Percentiles rank a stretch among this genome's conserved stretches.
Evolutionary conservation across 2,329 filamentous ascomycete species (phyloP).

Genomic region (Fusarium domesticum): DNA sequence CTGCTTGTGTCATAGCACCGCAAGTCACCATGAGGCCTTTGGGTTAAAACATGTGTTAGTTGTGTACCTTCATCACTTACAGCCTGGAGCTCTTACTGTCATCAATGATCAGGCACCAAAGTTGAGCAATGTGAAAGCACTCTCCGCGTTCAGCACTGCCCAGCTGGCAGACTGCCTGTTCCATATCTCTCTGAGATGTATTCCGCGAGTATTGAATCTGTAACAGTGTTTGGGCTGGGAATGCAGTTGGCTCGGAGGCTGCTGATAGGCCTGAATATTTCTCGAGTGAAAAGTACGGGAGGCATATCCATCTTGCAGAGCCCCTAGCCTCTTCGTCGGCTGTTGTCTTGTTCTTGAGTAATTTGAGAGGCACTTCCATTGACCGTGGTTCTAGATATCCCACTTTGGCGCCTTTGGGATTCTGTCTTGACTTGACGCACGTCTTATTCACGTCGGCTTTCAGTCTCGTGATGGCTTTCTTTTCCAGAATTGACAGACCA

Average conservation of each 20-base stretch:
- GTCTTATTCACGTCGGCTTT: conserved; percentile 38
- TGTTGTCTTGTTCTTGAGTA: conserved; percentile 18
- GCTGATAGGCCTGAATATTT: conserved; percentile 40
- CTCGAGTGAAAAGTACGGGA: conserved; percentile 48
- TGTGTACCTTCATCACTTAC: background rate
- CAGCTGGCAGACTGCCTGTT: conserved; percentile 44
- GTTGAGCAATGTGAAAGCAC: conserved; percentile 48
- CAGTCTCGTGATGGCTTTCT: conserved; percentile 35
- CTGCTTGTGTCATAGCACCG: conserved; percentile 34
- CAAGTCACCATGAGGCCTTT: conserved; percentile 42
- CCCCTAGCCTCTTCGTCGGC: conserved; percentile 8
- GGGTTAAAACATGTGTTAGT: conserved; percentile 4
- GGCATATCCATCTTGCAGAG: conserved; percentile 40
- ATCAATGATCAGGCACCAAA: conserved; percentile 47
- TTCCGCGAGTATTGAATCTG: conserved; percentile 43
- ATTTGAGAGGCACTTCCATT: conserved; percentile 36
- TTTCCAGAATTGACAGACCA: conserved; percentile 35
- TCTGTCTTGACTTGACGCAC: conserved; percentile 37
- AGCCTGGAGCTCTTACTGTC: conserved; percentile 34
- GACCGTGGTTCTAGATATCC: conserved; percentile 41
- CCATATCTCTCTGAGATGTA: conserved; percentile 41
- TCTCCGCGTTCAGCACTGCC: conserved; percentile 33
- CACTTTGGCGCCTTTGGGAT: conserved; percentile 38
- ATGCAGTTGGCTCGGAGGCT: conserved; percentile 32
- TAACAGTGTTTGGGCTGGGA: conserved; percentile 43